A percentile compares a stretch with the other conserved stretches of the same genome.
phyloP scores from a whole-genome alignment of 192 early-diverging fungal species.

The Backusella liffmaniae region DNA sequence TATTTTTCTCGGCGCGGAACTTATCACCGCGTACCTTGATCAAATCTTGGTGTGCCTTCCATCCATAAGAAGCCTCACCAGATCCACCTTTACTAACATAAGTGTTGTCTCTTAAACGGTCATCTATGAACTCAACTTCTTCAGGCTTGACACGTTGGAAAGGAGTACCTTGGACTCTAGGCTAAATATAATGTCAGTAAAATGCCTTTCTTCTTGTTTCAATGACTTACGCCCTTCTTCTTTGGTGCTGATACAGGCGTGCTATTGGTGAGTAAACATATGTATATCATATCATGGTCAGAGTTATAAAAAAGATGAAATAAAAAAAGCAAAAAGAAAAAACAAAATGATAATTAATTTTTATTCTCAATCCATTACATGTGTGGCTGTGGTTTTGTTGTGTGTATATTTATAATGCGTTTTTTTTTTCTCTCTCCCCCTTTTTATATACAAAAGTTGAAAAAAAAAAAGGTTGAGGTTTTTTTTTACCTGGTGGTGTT shows the following conservation, averaged over 20 bases:
- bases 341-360: constrained; percentile 10
- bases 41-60: constrained; percentile 91
- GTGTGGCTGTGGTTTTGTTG: neutral
- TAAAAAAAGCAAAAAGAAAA: neutral
- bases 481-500: constrained; percentile 10
- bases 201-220: neutral
- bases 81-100: constrained; percentile 69
- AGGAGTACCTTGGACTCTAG: constrained; percentile 47
- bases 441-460: neutral
- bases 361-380: constrained; percentile 10
- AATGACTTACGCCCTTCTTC: neutral
- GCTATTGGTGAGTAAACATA: neutral
- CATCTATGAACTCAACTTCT: constrained; percentile 77
- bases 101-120: constrained; percentile 83
- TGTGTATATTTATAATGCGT: neutral
- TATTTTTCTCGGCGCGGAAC: constrained; percentile 95
- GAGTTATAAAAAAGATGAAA: constrained; percentile 9
- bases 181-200: neutral
- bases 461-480: neutral
- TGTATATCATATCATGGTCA: neutral
- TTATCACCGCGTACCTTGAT: constrained; percentile 87
- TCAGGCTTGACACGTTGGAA: constrained; percentile 85
- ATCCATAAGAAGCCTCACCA: constrained; percentile 73
- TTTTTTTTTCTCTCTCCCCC: neutral
- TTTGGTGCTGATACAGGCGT: neutral